Base-by-base conservation (phyloP, 306 rosid species). In the Cicer yamashitae region DNA sequence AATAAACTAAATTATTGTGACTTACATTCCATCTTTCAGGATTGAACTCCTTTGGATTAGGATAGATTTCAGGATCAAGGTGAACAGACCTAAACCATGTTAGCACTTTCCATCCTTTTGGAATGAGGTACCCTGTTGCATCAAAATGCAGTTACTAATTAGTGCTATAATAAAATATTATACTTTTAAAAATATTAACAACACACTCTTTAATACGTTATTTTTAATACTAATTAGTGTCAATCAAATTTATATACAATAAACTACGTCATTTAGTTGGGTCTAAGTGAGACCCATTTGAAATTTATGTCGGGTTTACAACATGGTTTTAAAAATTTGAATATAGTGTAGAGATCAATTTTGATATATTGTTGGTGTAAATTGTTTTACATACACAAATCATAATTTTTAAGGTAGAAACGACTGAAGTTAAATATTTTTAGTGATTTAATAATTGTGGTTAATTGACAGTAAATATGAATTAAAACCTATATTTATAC, bases 11-110 rank as follows among this genome's bases (percentile, higher is more conserved):
- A 79, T 68, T 0, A 1, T 2, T 10, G 66, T 1, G 3, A 77
- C 87, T 84, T 86, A 92, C 97, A 52, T 83, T 73, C 88, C 90
- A 92, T 86, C 96, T 83, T 0, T 82, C 79, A 73, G 97, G 97
- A 58, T 92, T 77, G 39, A 88, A 92, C 61, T 87, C 89, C 67
- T 0, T 67, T 34, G 96, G 97, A 57, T 90, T 62, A 17, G 88
- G 88, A 81, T 85, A 92, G 12, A 77, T 81, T 79, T 87, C 82
- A 6, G 97, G 84, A 80, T 92, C 88, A 1, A 75, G 69, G 57
- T 92, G 97, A 85, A 92, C 85, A 5, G 84, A 77, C 62, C 97
- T 84, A 20, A 90, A 92, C 97, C 97, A 92, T 0, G 74, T 69
- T 8, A 92, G 73, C 10, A 68, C 88, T 83, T 82, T 92, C 97